Evolutionary conservation across 2,329 filamentous ascomycete species (phyloP).

Genomic region (Claviceps pazoutovae): DNA sequence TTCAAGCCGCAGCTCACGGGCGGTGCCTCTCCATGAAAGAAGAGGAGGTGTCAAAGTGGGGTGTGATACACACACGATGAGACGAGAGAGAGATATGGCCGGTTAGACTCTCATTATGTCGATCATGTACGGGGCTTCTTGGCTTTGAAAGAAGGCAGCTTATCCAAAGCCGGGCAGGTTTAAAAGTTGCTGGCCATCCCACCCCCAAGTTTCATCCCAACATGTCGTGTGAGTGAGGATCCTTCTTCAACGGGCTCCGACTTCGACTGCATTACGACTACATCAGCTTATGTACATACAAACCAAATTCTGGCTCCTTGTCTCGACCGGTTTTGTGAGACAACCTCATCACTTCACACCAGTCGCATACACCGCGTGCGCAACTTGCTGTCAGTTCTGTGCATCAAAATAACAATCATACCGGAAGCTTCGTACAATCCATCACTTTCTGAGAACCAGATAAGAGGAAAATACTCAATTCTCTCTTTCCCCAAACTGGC

Average conservation of each 20-base stretch:
- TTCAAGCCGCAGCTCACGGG: conserved; percentile 22
- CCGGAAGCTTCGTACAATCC: background rate
- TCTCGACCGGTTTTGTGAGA: background rate
- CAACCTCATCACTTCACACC: background rate
- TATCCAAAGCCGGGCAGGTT: background rate
- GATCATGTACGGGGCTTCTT: background rate
- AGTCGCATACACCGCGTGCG: background rate
- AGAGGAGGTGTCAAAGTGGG: background rate
- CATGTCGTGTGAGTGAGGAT: background rate
- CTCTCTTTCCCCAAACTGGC: background rate
- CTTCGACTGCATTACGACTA: background rate
- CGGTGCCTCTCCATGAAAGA: conserved; percentile 6
- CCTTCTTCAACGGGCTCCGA: background rate
- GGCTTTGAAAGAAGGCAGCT: background rate
- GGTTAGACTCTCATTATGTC: background rate
- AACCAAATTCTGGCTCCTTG: background rate
- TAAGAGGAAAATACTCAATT: background rate
- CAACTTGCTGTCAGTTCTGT: background rate
- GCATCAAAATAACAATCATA: background rate
- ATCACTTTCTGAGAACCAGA: background rate
- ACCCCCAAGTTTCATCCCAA: background rate
- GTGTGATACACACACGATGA: no score
- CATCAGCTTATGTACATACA: background rate
- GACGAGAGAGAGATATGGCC: no score
- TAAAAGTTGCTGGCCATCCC: background rate